These are phyloP conservation scores for Mrakia blollopis DNA, from an alignment of 768 basidiomycete genomes.

Conservation along the genomic window DNA sequence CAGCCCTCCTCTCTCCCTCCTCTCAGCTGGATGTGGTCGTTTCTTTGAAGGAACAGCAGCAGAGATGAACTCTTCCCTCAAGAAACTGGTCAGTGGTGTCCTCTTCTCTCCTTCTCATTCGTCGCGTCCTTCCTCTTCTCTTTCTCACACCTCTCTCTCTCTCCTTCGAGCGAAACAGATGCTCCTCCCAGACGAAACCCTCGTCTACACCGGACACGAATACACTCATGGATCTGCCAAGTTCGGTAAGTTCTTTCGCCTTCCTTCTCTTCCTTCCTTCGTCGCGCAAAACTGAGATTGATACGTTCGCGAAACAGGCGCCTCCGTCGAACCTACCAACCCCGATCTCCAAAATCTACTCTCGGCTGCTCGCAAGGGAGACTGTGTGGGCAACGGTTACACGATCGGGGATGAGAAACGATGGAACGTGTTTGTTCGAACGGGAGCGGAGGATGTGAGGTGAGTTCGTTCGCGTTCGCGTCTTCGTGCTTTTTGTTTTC, in stretches of 20 bases:
- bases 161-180: slow-evolving; percentile 7
- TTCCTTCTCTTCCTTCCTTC: background rate
- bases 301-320: background rate
- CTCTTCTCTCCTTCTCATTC: background rate
- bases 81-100: slow-evolving; percentile 26
- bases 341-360: background rate
- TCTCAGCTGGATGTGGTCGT: slow-evolving; percentile 26
- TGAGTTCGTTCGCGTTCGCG: background rate
- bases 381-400: slow-evolving; percentile 20
- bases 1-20: too few species aligned
- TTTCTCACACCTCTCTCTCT: background rate
- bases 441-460: slow-evolving; percentile 14
- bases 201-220: slow-evolving; percentile 30
- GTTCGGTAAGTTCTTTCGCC: slow-evolving; percentile 16
- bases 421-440: slow-evolving; percentile 31
- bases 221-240: slow-evolving; percentile 26
- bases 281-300: background rate
- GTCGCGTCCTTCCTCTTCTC: background rate
- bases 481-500: background rate
- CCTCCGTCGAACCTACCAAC: slow-evolving; percentile 28
- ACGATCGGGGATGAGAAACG: slow-evolving; percentile 32
- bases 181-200: slow-evolving; percentile 26
- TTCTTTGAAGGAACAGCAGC: slow-evolving; percentile 32
- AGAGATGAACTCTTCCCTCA: slow-evolving; percentile 26
- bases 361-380: slow-evolving; percentile 17